Base-by-base conservation (phyloP, 2,329 filamentous ascomycete species). In the Chalaropsis thielavioides region DNA sequence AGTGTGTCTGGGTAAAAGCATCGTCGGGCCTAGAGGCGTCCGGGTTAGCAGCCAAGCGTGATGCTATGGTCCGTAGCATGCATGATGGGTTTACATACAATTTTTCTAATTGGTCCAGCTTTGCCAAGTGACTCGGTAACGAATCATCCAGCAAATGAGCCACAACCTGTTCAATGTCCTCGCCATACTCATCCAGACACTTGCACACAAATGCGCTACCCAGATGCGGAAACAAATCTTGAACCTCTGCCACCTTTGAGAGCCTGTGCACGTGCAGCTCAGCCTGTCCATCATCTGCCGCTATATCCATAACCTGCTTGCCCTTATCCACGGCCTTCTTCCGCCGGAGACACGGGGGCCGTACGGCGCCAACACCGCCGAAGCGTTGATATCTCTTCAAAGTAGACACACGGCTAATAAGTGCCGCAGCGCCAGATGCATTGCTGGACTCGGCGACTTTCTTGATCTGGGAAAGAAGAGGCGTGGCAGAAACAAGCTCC, bases 151-250 rank as follows among this genome's bases (percentile, higher is more conserved):
- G 82, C 3, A 96, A 78, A 72, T 92, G 88, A 4, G 88, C 83
- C 67, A 94, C 86, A 43, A 94, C 86, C 72, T 86, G 81, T 74
- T 96, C 91, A 0, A 87, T 81, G 70, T 92, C 80, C 69, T 94
- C 85, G 56, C 78, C 76, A 72, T 94, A 96, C 72, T 89, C 85
- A 70, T 92, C 88, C 27, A 96, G 79, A 10, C 95, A 80, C 70
- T 83, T 87, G 19, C 89, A 80, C 17, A 97, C 78, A 72, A 96
- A 97, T 0, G 82, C 89, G 3, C 89, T 86, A 4, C 92, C 91
- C 10, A 97, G 78, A 68, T 95, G 84, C 0, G 92, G 90, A 71
- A 97, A 96, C 0, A 97, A 79, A 72, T 99, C 92, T 72, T 96
- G 91, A n/a, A 99, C 81, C 73, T 95, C 90, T 0, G 88, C 88